Percentiles rank a stretch among this genome's conserved stretches.
phyloP scores from a whole-genome alignment of 306 rosid species.

The Mimosa bimucronata region DNA sequence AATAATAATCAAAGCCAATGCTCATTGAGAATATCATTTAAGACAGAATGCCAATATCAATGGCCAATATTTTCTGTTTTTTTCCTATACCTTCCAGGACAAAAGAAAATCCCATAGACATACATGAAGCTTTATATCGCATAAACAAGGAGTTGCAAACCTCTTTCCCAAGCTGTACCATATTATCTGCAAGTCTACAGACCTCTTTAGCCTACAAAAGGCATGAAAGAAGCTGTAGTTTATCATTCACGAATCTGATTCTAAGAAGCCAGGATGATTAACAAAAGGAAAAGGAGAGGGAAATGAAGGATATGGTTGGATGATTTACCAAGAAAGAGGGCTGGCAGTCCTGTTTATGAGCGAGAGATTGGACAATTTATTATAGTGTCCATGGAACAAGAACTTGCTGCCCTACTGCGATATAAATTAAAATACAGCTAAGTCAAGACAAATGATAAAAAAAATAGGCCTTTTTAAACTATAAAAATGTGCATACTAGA shows the following conservation, averaged over 20 bases:
- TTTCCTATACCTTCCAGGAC: neutral
- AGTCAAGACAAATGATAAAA: conserved; percentile 44
- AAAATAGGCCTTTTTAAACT: neutral
- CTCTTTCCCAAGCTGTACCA: conserved; percentile 97
- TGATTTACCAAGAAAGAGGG: conserved; percentile 81
- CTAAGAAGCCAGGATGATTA: neutral
- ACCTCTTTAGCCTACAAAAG: conserved; percentile 79
- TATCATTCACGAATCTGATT: too few species aligned
- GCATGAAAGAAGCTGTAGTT: conserved; percentile 16
- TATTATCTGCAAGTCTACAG: conserved; percentile 84
- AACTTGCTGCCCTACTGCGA: conserved; percentile 76
- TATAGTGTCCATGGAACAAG: conserved; percentile 85
- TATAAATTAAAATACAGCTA: conserved; percentile 31
- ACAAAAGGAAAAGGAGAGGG: neutral
- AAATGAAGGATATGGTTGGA: neutral
- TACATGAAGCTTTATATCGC: neutral
- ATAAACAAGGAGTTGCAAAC: conserved; percentile 41
- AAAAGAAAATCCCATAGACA: neutral
- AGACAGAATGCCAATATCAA: neutral
- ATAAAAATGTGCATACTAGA: neutral
- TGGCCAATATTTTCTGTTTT: neutral
- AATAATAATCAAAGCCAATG: too few species aligned
- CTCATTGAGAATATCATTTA: neutral
- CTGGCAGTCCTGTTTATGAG: conserved; percentile 93
- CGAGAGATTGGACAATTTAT: conserved; percentile 64